Base-by-base conservation (phyloP, 164 flowering plant species). In the Chimonanthus praecox region DNA sequence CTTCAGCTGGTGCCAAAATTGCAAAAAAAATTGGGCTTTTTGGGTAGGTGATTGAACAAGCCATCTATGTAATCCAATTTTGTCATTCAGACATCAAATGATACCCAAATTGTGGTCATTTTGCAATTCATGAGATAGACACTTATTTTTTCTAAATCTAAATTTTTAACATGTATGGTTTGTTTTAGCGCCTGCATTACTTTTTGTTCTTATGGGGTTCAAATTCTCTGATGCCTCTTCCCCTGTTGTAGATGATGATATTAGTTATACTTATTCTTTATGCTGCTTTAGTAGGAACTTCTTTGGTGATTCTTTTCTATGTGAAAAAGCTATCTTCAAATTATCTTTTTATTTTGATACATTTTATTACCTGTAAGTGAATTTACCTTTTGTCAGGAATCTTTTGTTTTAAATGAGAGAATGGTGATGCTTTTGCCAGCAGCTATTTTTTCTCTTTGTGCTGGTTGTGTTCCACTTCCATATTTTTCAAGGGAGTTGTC, bases 381-480 rank as follows among this genome's bases (percentile, higher is more conserved):
- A 66, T 60, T 21, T 68, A 15, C 72, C 82, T 43, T 73, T 74
- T 7, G 83, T 76, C 69, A 94, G 98, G 93, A 88, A 69, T 73
- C 77, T 62, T 75, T 74, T 21, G 50, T 71, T 20, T 74, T 84
- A 80, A 84, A 92, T 78, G 90, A 88, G 73, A 78, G 72, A 2
- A 50, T 87, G 82, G 82, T 83, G 7, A 62, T 78, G 70, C 69
- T 88, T 77, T 76, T 92, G 69, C 98, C 99, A 47, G 88, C 89
- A 5, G 91, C 98, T 63, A 74, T 84, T 15, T 94, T 84, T 84
- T 86, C 95, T 61, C 87, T 96, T 72, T 92, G 87, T 83, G 76
- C 79, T 80, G 97, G 97, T 78, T 82, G 78, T 81, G 79, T 81
- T 67, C 77, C 82, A 68, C 75, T 85, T 58, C 71, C 74, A 5